Evolutionary conservation across 139 green algal genomes (phyloP).

Genomic region (Closterium sp.): DNA sequence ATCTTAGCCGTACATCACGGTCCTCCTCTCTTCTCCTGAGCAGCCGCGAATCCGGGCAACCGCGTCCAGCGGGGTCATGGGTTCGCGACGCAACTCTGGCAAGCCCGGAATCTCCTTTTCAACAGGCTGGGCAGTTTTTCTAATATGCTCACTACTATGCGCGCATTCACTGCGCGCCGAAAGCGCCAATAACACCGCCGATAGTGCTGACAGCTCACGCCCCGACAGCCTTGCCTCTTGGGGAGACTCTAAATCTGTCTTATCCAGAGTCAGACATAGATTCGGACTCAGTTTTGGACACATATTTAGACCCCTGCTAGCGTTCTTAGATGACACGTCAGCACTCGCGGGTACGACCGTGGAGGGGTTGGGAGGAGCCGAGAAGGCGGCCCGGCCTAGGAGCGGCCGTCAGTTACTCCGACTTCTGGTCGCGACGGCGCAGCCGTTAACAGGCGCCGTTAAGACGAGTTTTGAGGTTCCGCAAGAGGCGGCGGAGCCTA

Average conservation of each 20-base stretch:
- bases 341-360: background rate
- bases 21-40: background rate
- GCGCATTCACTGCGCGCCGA: background rate
- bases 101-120: background rate
- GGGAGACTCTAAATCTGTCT: background rate
- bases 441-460: too few relatives aligned
- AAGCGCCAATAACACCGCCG: background rate
- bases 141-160: background rate
- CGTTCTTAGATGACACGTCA: background rate
- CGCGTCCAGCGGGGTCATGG: background rate
- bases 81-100: background rate
- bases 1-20: background rate
- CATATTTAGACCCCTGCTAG: background rate
- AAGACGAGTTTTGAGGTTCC: too few relatives aligned
- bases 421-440: too few relatives aligned
- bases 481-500: background rate
- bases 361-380: too few relatives aligned
- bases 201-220: too few relatives aligned
- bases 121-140: background rate
- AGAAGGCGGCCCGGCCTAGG: too few relatives aligned
- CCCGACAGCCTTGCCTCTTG: background rate
- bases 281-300: background rate
- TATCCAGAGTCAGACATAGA: too few relatives aligned
- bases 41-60: background rate
- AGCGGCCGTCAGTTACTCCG: too few relatives aligned